Evolutionary conservation across 768 basidiomycete species (phyloP).

Genomic region (Naganishia antarctica): DNA sequence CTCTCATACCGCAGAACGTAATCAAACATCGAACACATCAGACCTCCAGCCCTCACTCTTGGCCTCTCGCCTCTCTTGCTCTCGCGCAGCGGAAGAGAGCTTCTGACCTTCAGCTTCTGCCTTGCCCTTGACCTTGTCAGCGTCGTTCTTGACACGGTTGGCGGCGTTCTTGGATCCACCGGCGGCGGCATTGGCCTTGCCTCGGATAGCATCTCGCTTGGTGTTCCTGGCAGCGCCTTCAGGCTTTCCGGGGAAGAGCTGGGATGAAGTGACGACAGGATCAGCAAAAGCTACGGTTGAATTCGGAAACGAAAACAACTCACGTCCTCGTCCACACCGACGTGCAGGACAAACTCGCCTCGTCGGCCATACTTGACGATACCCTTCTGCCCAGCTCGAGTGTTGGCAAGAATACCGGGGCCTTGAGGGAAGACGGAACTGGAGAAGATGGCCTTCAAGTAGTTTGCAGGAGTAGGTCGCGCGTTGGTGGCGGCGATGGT

Average conservation of each 20-base stretch:
- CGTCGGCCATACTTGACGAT: slow-evolving; percentile 51
- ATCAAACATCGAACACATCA: slow-evolving; percentile 45
- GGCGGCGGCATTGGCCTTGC: slow-evolving; percentile 37
- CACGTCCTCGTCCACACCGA: slow-evolving; percentile 51
- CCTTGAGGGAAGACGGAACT: slow-evolving; percentile 44
- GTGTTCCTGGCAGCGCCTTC: slow-evolving; percentile 41
- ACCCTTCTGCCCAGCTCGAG: slow-evolving; percentile 43
- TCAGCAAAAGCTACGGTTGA: no score
- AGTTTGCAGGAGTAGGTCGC: slow-evolving; percentile 44
- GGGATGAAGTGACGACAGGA: not conserved
- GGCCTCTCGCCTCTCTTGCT: slow-evolving; percentile 41
- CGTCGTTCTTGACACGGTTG: slow-evolving; percentile 38
- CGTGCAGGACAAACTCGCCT: slow-evolving; percentile 51
- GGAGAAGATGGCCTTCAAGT: slow-evolving; percentile 46
- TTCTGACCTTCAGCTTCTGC: slow-evolving; percentile 43
- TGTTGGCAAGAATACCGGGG: slow-evolving; percentile 29
- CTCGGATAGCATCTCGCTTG: slow-evolving; percentile 42
- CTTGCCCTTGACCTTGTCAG: slow-evolving; percentile 39
- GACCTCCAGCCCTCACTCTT: slow-evolving; percentile 46
- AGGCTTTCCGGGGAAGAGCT: slow-evolving; percentile 49
- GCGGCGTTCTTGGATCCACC: slow-evolving; percentile 33
- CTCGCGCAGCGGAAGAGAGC: slow-evolving; percentile 37
- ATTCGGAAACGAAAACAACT: slow-evolving; percentile 27
- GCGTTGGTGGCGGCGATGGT: slow-evolving; percentile 86
- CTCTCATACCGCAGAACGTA: not conserved